These are phyloP conservation scores for Ustanciosporium gigantosporum DNA, from an alignment of 1,284 basidiomycete genomes.

Conservation along the genomic window DNA sequence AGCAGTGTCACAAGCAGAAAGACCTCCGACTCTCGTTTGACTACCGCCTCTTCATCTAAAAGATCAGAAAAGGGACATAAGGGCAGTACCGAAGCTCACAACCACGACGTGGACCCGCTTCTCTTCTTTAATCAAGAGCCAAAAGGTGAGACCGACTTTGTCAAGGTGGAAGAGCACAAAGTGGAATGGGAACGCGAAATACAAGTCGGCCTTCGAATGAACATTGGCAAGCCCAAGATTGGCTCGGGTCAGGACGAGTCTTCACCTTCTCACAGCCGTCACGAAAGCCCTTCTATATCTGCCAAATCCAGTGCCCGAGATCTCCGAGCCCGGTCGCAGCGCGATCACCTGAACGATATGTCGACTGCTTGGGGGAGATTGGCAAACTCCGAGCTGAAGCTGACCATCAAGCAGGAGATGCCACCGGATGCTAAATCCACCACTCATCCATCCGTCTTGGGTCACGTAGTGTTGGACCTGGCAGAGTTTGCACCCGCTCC, in stretches of 20 bases:
- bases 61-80: slow-evolving; percentile 15
- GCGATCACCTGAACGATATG: slow-evolving; percentile 20
- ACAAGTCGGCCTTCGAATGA: slow-evolving; percentile 47
- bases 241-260: slow-evolving; percentile 4
- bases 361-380: slow-evolving; percentile 43
- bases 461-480: slow-evolving; percentile 72
- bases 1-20: slow-evolving; percentile 31
- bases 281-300: slow-evolving; percentile 17
- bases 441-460: slow-evolving; percentile 63
- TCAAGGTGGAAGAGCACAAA: slow-evolving; percentile 29
- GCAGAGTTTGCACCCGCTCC: slow-evolving; percentile 74
- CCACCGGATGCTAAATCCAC: slow-evolving; percentile 20
- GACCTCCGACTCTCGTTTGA: slow-evolving; percentile 10
- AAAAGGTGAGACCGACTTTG: slow-evolving; percentile 33
- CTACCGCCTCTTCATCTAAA: slow-evolving; percentile 1
- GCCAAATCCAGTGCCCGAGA: slow-evolving; percentile 33
- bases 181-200: slow-evolving; percentile 49
- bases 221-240: slow-evolving; percentile 41
- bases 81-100: slow-evolving; percentile 7
- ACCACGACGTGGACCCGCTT: slow-evolving; percentile 26
- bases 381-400: slow-evolving; percentile 39
- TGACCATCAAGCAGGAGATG: slow-evolving; percentile 46
- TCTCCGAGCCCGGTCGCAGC: slow-evolving; percentile 10
- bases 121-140: slow-evolving; percentile 42
- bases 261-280: slow-evolving; percentile 10